Evolutionary conservation across 2,329 filamentous ascomycete species (phyloP).

Genomic region (Macrophomina phaseolina): DNA sequence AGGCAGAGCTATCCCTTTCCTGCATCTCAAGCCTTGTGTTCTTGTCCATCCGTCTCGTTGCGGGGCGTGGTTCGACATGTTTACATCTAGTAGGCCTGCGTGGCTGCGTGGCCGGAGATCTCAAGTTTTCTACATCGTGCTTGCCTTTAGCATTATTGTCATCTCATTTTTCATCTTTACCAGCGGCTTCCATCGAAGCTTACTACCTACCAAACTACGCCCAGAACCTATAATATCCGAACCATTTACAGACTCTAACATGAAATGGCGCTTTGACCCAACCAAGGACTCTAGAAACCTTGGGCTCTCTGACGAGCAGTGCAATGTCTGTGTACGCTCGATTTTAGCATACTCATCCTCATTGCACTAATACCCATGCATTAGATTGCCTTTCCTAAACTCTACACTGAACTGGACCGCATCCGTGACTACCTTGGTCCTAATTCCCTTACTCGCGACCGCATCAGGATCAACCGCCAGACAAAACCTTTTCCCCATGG

Average conservation of each 20-base stretch:
- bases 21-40: too few relatives aligned
- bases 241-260: not conserved
- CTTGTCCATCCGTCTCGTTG: too few relatives aligned
- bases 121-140: not conserved
- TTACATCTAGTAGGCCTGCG: not conserved
- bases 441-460: not conserved
- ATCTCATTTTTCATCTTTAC: not conserved
- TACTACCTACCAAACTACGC: too few relatives aligned
- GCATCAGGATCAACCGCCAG: not conserved
- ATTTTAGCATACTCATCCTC: not conserved
- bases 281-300: slow-evolving; percentile 18
- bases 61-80: not conserved
- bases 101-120: not conserved
- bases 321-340: not conserved
- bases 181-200: not conserved
- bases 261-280: slow-evolving; percentile 8
- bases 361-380: too few relatives aligned
- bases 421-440: not conserved
- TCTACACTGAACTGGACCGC: slow-evolving; percentile 16
- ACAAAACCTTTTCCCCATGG: not conserved
- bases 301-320: slow-evolving; percentile 21
- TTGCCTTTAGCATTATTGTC: not conserved
- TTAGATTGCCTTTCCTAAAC: slow-evolving; percentile 20
- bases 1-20: too few relatives aligned
- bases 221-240: not conserved